Evolutionary conservation across 257 asterid species (phyloP), one percentile per base, ranked within the genome.

Genomic region (Primulina tabacum): DNA sequence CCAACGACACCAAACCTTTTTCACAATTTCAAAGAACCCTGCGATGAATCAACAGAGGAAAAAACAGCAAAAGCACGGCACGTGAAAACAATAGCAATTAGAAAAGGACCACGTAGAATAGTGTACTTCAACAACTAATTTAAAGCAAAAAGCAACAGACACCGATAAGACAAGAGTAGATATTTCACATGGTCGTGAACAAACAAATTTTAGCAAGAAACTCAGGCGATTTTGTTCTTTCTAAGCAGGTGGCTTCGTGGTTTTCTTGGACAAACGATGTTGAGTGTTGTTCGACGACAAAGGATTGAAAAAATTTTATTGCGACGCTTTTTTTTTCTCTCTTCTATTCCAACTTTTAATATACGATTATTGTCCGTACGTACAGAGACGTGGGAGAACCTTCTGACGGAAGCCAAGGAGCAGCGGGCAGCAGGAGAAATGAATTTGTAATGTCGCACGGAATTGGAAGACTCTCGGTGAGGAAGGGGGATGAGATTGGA

Each of bases 261-360:
- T 52, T 78, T 40, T 21, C 72, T 21, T 65, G 59, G 16, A 50
- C 52, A 82, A 81, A 81, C 78, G 82, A 78, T 72, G 78, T 81
- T 75, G 76, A 74, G 76, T 68, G 72, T 64, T 9, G 71, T 57
- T 38, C 14, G 68, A 58, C 60, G 74, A 74, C 61, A 75, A 68
- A 71, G 71, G 78, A 77, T 56, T 68, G 57, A 50, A 50, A 4
- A 50, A 50, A 50, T 1, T 50, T 33, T 0, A 50, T 50, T 5
- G 57, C 57, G 1, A 10, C 50, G 10, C 50, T 9, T 5, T 38
- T 38, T 38, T 9, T 38, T 38, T 10, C 2, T 10, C 55, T 43
- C 7, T 12, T 11, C 6, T 43, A 12, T 33, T 9, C 55, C 55
- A 47, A 16, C 18, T 47, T 11, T 12, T 14, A 38, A 43, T 12